Base-by-base conservation (phyloP, 306 rosid genomes). In the Trichosanthes truncata region DNA sequence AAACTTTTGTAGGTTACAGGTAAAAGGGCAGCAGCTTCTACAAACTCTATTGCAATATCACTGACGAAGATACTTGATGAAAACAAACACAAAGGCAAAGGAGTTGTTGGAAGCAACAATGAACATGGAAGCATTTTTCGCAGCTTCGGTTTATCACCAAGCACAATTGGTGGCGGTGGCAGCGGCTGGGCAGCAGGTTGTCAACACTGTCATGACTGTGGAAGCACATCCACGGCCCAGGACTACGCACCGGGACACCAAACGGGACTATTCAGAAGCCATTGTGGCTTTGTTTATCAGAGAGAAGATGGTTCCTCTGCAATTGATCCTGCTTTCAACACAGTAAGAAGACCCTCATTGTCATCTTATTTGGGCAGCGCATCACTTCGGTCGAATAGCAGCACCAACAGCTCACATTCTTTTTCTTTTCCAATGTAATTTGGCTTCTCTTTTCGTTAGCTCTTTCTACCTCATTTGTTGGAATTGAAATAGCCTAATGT, bases 361-460 rank as follows among this genome's bases (percentile, higher is more conserved):
- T 80, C 74, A 18, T 80, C 87, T 26, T 45, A 13, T 36, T 71
- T 84, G 41, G 80, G 89, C 52, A 74, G 80, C 31, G 26, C 40
- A 65, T 88, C 96, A 49, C 84, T 71, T 56, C 80, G 86, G 46
- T 88, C 97, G 17, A 88, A 78, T 80, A 84, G 89, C 85, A 93
- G 97, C 90, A 81, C 86, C 18, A 85, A 90, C 80, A 94, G 97
- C 76, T 79, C 92, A 0, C 86, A 81, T 8, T 92, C 98, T 33
- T 94, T 94, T 69, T 78, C 97, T 15, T 94, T 94, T 83, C 98
- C 97, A 20, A 60, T 84, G 98, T 94, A 90, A 85, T 55, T 76
- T 82, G 62, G 41, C n/a, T 77, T 36, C 23, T 12, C 26, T 56
- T 15, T 33, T 20, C 26, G 15, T 40, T 49, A 14, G 12, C 41